phyloP scores from a whole-genome alignment of 83 land plant species.

The Picea abies region DNA sequence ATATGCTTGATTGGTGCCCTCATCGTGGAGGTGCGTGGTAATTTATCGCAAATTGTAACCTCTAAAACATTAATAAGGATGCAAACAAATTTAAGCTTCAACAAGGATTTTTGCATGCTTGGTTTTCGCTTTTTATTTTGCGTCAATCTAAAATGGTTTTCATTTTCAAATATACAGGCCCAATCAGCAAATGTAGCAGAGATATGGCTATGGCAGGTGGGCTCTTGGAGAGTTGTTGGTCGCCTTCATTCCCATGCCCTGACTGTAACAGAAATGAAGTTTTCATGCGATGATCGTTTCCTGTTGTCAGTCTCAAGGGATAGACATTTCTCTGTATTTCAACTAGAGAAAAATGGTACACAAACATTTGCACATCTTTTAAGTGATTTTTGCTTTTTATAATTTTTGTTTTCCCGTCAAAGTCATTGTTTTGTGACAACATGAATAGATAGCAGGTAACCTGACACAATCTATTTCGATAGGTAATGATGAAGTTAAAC shows the following conservation, averaged over 20 bases:
- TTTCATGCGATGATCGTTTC: conserved; percentile 75
- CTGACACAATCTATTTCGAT: background rate
- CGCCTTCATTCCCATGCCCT: conserved; percentile 82
- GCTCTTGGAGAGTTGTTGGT: conserved; percentile 82
- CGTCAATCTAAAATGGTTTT: background rate
- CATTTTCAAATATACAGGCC: conserved; percentile 54
- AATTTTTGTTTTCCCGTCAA: background rate
- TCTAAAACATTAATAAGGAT: too few species aligned
- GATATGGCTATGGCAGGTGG: conserved; percentile 94
- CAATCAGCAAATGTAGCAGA: conserved; percentile 87
- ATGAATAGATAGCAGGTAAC: background rate
- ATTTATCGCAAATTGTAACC: too few species aligned
- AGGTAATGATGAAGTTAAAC: conserved; percentile 41
- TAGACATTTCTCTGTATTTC: conserved; percentile 86
- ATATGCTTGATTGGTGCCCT: too few species aligned
- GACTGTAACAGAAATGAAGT: conserved; percentile 92
- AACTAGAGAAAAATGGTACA: conserved; percentile 48
- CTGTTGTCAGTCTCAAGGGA: conserved; percentile 94
- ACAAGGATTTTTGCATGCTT: background rate
- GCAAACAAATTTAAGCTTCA: background rate
- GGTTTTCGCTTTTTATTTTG: background rate
- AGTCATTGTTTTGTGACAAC: background rate
- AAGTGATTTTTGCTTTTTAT: background rate
- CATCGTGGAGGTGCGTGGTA: too few species aligned
- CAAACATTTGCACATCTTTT: background rate